A percentile compares a stretch with the other conserved stretches of the same genome.
Evolutionary conservation across 2,329 filamentous ascomycete genomes (phyloP).

Genomic region (Paraconiothyrium brasiliense): DNA sequence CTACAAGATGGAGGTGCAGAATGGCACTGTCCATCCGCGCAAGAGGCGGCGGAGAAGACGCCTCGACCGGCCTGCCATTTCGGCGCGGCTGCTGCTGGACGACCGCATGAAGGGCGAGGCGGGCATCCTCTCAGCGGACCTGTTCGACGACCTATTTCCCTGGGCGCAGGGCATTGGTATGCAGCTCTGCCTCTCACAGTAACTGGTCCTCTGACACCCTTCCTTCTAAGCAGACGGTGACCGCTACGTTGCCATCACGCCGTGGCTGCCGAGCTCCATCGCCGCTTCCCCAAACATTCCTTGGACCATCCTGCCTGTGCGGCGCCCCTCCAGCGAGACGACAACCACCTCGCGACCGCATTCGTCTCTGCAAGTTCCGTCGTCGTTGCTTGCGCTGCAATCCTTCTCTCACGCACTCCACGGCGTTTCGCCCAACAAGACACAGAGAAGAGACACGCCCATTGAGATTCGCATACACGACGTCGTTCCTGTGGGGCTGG

Average conservation of each 20-base stretch:
- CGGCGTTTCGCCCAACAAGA: constrained; percentile 77
- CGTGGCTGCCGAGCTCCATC: constrained; percentile 70
- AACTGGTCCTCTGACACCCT: neutral
- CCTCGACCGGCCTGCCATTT: constrained; percentile 75
- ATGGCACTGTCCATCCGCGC: constrained; percentile 49
- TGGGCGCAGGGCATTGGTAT: constrained; percentile 36
- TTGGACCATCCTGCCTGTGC: constrained; percentile 88
- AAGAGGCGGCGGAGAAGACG: constrained; percentile 64
- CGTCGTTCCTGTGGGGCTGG: constrained; percentile 79
- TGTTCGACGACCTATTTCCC: constrained; percentile 84
- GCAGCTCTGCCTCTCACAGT: neutral
- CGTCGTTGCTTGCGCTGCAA: constrained; percentile 77
- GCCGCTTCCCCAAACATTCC: constrained; percentile 66
- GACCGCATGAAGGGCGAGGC: constrained; percentile 85
- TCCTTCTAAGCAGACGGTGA: constrained; percentile 21
- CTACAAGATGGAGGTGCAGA: constrained; percentile 42
- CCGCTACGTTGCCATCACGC: constrained; percentile 76
- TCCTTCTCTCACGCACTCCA: constrained; percentile 79
- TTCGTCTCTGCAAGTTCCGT: constrained; percentile 82
- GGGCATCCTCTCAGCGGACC: constrained; percentile 85
- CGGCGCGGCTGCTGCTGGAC: constrained; percentile 84
- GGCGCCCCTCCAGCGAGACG: constrained; percentile 50
- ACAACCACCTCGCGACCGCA: constrained; percentile 61
- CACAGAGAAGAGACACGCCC: constrained; percentile 75
- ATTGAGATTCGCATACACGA: constrained; percentile 87